Conservation (phyloP, 2,329 filamentous ascomycete species). For the Fusarium torulosum region DNA sequence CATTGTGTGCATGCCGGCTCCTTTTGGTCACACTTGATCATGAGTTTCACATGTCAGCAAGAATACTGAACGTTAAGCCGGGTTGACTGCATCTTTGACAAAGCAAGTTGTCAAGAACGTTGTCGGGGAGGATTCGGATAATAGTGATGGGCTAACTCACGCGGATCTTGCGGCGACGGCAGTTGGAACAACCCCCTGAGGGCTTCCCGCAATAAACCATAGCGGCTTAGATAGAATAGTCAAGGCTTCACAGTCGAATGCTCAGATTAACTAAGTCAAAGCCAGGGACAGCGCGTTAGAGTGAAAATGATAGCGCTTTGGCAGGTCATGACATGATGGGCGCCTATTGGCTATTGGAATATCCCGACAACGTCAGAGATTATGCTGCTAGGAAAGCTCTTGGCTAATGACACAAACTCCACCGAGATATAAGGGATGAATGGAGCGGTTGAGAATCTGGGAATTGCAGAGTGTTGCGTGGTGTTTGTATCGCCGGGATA, state of each 20-base stretch:
- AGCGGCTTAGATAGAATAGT: constrained; percentile 10
- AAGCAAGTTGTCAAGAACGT: background rate
- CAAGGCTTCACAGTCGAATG: constrained; percentile 7
- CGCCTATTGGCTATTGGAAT: constrained; percentile 14
- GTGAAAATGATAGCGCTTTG: constrained; percentile 18
- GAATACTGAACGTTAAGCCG: background rate
- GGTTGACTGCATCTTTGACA: constrained; percentile 6
- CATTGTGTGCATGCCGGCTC: constrained; percentile 67
- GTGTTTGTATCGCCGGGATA: constrained; percentile 5
- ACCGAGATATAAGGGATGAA: constrained; percentile 1
- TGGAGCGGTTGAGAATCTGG: constrained; percentile 4
- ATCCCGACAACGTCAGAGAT: constrained; percentile 9
- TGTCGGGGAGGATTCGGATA: constrained; percentile 2
- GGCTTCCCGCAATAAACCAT: constrained; percentile 72
- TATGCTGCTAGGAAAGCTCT: constrained; percentile 2
- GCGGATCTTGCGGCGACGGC: constrained; percentile 67
- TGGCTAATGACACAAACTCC: constrained; percentile 11
- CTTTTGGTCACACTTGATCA: constrained; percentile 64
- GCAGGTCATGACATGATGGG: constrained; percentile 42
- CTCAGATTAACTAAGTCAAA: constrained; percentile 7
- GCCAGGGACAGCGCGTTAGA: constrained; percentile 4
- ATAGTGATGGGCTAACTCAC: constrained; percentile 55
- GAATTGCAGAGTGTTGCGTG: background rate
- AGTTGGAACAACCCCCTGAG: constrained; percentile 68
- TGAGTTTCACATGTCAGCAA: constrained; percentile 18